Percentiles rank a stretch among this genome's conserved stretches.
Conservation (phyloP, 1,284 basidiomycete genomes). For the Boletus smithii region DNA sequence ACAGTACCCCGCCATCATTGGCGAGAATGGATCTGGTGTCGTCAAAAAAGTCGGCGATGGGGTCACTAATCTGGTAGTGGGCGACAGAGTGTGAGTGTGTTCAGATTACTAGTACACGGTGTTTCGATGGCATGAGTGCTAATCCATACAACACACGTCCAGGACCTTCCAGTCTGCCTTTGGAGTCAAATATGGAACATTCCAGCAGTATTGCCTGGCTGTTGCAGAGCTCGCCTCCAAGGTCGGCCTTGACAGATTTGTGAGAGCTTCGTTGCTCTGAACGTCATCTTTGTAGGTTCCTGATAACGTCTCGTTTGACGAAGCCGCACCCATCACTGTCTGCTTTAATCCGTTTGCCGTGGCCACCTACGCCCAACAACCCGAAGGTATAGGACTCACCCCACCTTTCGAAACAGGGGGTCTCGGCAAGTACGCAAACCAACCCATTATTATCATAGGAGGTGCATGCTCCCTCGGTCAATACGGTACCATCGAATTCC, state of each 20-base stretch:
- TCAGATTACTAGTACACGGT: no score
- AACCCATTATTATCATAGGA: conserved; percentile 38
- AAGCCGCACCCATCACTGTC: conserved; percentile 36
- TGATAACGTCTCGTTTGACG: conserved; percentile 39
- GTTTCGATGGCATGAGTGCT: background rate
- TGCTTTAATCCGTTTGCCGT: conserved; percentile 28
- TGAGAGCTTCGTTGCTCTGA: background rate
- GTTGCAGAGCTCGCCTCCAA: conserved; percentile 38
- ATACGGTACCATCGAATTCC: conserved; percentile 32
- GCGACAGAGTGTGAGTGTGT: conserved; percentile 17
- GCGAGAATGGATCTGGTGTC: conserved; percentile 17
- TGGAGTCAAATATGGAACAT: conserved; percentile 20
- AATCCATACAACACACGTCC: background rate
- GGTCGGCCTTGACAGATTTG: conserved; percentile 22
- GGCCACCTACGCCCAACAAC: conserved; percentile 26
- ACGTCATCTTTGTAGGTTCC: conserved; percentile 33
- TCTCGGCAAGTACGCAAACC: conserved; percentile 31
- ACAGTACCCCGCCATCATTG: conserved; percentile 18
- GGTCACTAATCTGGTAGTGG: conserved; percentile 14
- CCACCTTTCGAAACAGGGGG: conserved; percentile 25
- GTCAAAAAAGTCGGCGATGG: conserved; percentile 14
- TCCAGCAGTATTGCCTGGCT: conserved; percentile 45
- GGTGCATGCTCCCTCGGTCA: conserved; percentile 38
- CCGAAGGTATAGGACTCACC: conserved; percentile 19
- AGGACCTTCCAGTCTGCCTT: conserved; percentile 16